Conservation (phyloP, 164 flowering plant species). For the Vitis amurensis region DNA sequence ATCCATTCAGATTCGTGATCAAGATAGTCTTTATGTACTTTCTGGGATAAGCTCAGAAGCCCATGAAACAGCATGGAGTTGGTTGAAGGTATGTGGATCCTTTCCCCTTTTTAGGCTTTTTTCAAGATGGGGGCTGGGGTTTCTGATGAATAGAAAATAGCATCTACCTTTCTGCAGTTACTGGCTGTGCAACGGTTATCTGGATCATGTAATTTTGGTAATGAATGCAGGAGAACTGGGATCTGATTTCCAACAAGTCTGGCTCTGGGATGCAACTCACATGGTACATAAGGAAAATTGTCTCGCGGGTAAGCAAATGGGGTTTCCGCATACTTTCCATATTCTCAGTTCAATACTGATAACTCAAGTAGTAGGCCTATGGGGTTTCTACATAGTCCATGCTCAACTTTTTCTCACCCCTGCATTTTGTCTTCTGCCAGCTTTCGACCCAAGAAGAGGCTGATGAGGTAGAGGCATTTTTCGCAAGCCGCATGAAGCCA, state of each 20-base stretch:
- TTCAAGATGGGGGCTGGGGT: neutral
- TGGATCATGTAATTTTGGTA: neutral
- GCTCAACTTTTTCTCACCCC: neutral
- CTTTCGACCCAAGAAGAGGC: conserved; percentile 19
- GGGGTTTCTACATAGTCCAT: neutral
- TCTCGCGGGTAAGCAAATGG: conserved; percentile 23
- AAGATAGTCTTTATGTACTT: conserved; percentile 25
- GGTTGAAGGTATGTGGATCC: conserved; percentile 34
- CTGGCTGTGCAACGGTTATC: too few relatives aligned
- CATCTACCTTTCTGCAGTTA: neutral
- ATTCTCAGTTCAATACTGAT: too few relatives aligned
- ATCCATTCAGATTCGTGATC: conserved; percentile 26
- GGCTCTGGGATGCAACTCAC: conserved; percentile 27
- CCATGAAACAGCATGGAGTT: conserved; percentile 38
- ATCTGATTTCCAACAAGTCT: conserved; percentile 26
- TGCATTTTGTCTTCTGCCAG: neutral
- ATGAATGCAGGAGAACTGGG: conserved; percentile 43
- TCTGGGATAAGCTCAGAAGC: conserved; percentile 33
- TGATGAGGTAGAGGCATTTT: conserved; percentile 35
- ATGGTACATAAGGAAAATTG: conserved; percentile 17
- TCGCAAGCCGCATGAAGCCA: conserved; percentile 13
- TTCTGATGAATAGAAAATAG: neutral
- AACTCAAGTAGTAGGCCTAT: neutral
- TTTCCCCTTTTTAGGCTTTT: neutral
- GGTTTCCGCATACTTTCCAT: neutral